phyloP scores from a whole-genome alignment of 345 rosid genomes.

The Pseudoturritis turrita region DNA sequence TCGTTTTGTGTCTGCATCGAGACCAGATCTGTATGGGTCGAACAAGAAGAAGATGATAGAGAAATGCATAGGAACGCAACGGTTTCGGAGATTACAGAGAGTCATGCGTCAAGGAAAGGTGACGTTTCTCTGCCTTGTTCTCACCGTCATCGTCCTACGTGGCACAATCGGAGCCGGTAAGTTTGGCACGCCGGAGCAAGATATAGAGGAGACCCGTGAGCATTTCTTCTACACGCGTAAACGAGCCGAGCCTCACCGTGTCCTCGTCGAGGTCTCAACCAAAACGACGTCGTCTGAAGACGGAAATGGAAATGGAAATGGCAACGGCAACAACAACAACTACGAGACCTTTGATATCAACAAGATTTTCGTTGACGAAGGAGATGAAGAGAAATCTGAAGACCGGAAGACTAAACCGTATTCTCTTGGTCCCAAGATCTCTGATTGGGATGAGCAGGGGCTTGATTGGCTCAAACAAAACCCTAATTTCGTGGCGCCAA shows the following conservation, averaged over 20 bases:
- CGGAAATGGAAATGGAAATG: too few species aligned
- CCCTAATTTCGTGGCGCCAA: conserved; percentile 41
- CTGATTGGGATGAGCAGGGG: conserved; percentile 65
- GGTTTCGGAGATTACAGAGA: conserved; percentile 46
- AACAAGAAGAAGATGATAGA: conserved; percentile 37
- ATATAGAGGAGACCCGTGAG: conserved; percentile 58
- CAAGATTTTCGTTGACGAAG: conserved; percentile 46
- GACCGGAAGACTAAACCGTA: conserved; percentile 42
- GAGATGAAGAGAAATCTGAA: conserved; percentile 39
- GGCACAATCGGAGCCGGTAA: conserved; percentile 91
- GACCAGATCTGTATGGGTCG: conserved; percentile 12
- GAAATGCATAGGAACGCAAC: conserved; percentile 47
- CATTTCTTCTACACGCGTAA: conserved; percentile 57
- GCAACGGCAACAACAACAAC: conserved; percentile 36
- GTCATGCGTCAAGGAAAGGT: conserved; percentile 57
- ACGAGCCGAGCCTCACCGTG: conserved; percentile 61
- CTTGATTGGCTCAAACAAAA: conserved; percentile 47
- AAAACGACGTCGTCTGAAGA: conserved; percentile 39
- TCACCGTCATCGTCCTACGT: conserved; percentile 83
- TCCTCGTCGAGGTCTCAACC: conserved; percentile 53
- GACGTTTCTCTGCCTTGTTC: conserved; percentile 48
- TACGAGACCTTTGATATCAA: conserved; percentile 47
- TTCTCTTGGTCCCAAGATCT: conserved; percentile 55
- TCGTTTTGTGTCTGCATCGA: conserved; percentile 2
- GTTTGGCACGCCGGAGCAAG: conserved; percentile 86